phyloP scores from a whole-genome alignment of 352 stramenopile genomes.

The Lagenidium sp. region DNA sequence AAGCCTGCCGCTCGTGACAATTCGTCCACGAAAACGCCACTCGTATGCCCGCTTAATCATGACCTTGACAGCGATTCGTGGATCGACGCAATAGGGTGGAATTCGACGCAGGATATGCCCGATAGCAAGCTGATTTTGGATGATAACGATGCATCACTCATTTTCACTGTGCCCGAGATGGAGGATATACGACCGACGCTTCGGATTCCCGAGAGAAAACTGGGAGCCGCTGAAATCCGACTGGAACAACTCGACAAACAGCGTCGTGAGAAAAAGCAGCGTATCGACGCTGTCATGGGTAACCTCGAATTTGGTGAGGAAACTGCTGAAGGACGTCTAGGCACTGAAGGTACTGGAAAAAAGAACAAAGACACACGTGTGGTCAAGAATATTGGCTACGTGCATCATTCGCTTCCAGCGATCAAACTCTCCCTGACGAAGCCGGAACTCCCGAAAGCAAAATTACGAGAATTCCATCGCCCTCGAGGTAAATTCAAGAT shows the following conservation, averaged over 20 bases:
- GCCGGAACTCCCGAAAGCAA: constrained; percentile 71
- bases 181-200: constrained; percentile 74
- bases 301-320: constrained; percentile 76
- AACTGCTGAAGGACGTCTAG: constrained; percentile 49
- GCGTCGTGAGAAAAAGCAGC: constrained; percentile 63
- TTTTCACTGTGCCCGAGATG: constrained; percentile 70
- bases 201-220: constrained; percentile 73
- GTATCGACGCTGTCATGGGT: constrained; percentile 74
- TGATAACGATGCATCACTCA: constrained; percentile 72
- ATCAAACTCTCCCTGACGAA: constrained; percentile 85
- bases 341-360: constrained; percentile 60
- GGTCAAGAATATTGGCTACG: constrained; percentile 77
- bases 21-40: background rate
- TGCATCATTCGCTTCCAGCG: constrained; percentile 79
- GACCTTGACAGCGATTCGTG: constrained; percentile 62
- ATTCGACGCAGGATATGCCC: constrained; percentile 71
- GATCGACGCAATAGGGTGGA: constrained; percentile 73
- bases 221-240: constrained; percentile 66
- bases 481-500: constrained; percentile 84
- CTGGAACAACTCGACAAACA: constrained; percentile 70
- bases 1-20: no score
- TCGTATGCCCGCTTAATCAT: constrained; percentile 55
- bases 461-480: constrained; percentile 76
- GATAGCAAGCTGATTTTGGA: constrained; percentile 75
- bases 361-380: constrained; percentile 80